Base-by-base conservation (phyloP, 2,329 filamentous ascomycete genomes). In the Aspergillus unguis region DNA sequence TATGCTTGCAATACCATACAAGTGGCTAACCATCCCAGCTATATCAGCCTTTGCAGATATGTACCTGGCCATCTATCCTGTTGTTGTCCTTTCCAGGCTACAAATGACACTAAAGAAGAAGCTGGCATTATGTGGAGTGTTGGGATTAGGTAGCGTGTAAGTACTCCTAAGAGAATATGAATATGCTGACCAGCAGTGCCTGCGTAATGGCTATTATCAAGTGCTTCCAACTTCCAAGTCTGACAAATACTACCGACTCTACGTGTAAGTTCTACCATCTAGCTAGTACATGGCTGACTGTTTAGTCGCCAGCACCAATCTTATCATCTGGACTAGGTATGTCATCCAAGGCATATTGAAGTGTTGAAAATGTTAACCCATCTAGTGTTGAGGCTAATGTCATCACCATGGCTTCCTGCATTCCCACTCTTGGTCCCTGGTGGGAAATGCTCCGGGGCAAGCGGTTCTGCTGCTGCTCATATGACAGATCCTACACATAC, bases 281-380 rank as follows among this genome's bases (percentile, higher is more conserved):
- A 8, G 32, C 7, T 8, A 40, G 55, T 26, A 17, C 17, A 17
- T 17, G 17, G 17, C 17, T 17, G 17, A 17, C 17, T 17, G 17
- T 5, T 7, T 36, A 69, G 62, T 65, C 42, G 67, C 70, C n/a
- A 76, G 72, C 2, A 68, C 69, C 0, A 72, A 76, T n/a, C 62
- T 77, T 3, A 65, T 76, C 1, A 70, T 77, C 37, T 78, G 75
- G 75, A 77, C 75, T 3, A 66, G 69, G 74, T 76, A 66, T 29
- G 45, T 28, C n/a, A 17, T 17, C 17, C 17, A 17, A 1, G 17
- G 17, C 6, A 2, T 23, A 4, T 2, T 2, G 5, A 11, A n/a
- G 35, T 25, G 23, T 5, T 2, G 7, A 10, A n/a, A 5, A 36
- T 6, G 17, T 23, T 38, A 38, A 38, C 36, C 6, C 4, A 7